Evolutionary conservation across 2,329 filamentous ascomycete species (phyloP).

Genomic region (Exophiala oligosperma): DNA sequence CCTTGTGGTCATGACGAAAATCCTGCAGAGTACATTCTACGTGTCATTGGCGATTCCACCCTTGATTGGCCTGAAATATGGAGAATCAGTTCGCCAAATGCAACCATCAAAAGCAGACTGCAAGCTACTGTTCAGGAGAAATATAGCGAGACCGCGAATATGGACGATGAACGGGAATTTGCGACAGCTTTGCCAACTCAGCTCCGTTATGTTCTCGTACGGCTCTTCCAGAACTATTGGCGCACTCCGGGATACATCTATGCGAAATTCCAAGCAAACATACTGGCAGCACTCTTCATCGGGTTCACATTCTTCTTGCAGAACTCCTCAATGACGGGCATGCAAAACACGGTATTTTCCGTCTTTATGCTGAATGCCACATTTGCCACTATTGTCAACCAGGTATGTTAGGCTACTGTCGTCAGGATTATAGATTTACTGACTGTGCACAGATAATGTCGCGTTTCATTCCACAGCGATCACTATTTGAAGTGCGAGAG

Average conservation of each 20-base stretch:
- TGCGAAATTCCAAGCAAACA: slow-evolving; percentile 61
- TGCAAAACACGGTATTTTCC: slow-evolving; percentile 74
- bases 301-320: slow-evolving; percentile 66
- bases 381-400: slow-evolving; percentile 57
- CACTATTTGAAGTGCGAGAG: slow-evolving; percentile 67
- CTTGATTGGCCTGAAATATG: slow-evolving; percentile 64
- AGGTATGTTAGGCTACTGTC: slow-evolving; percentile 33
- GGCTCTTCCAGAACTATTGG: slow-evolving; percentile 89
- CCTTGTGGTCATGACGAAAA: slow-evolving; percentile 62
- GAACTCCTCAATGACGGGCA: slow-evolving; percentile 61
- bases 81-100: slow-evolving; percentile 58
- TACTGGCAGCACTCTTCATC: slow-evolving; percentile 50
- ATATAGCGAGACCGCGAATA: neutral
- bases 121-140: neutral
- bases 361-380: slow-evolving; percentile 64
- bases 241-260: slow-evolving; percentile 81
- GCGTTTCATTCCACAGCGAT: slow-evolving; percentile 67
- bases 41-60: slow-evolving; percentile 57
- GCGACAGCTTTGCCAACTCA: slow-evolving; percentile 71
- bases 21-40: slow-evolving; percentile 72
- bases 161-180: slow-evolving; percentile 60
- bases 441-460: slow-evolving; percentile 56
- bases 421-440: too few species aligned
- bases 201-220: slow-evolving; percentile 63
- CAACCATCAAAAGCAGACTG: slow-evolving; percentile 21